phyloP scores from a whole-genome alignment of 305 asterid species.

The Fraxinus platypoda region DNA sequence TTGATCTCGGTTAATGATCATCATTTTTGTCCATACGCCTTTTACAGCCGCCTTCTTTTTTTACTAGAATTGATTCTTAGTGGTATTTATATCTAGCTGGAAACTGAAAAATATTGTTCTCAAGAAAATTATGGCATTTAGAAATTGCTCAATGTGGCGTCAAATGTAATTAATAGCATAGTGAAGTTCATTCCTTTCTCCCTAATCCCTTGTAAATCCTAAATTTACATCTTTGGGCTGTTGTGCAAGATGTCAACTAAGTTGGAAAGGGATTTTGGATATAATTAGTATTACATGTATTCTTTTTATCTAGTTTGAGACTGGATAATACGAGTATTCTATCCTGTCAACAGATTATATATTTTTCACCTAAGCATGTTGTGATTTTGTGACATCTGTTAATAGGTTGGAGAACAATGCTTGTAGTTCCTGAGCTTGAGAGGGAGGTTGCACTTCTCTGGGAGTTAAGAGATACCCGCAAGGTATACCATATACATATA shows the following conservation, averaged over 20 bases:
- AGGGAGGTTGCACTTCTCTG: conserved; percentile 86
- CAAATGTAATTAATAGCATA: neutral
- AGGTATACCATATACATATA: conserved; percentile 44
- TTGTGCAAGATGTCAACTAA: neutral
- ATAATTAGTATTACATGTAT: neutral
- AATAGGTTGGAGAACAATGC: conserved; percentile 99
- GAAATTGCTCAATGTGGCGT: conserved; percentile 11
- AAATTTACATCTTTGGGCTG: neutral
- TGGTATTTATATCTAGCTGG: conserved; percentile 16
- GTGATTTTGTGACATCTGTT: neutral
- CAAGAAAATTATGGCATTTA: conserved; percentile 4
- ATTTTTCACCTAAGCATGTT: neutral
- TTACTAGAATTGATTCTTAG: neutral
- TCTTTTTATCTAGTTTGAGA: conserved; percentile 10
- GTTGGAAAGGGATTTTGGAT: conserved; percentile 8
- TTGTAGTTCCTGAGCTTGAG: conserved; percentile 99
- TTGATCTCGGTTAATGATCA: neutral
- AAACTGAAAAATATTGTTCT: conserved; percentile 6
- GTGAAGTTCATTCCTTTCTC: neutral
- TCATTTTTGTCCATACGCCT: neutral
- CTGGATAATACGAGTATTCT: conserved; percentile 21
- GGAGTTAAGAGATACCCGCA: conserved; percentile 66
- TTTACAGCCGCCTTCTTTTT: neutral
- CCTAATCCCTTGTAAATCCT: neutral
- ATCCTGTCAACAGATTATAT: neutral